Evolutionary conservation across 495 filamentous ascomycete species (phyloP).

Genomic region (Cercophora newfieldiana): DNA sequence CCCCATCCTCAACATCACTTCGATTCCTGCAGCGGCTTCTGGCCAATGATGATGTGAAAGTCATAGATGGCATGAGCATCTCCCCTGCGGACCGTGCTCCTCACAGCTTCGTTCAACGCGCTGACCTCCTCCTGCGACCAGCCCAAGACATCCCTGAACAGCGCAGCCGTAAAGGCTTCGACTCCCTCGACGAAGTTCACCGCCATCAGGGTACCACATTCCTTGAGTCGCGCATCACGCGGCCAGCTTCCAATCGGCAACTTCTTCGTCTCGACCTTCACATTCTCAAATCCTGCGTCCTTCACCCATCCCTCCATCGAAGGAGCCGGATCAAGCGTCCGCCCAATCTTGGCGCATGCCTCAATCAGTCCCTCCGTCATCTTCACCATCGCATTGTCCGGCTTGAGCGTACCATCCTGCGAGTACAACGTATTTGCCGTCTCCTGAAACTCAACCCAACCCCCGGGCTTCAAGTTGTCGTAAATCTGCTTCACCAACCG

Average conservation of each 20-base stretch:
- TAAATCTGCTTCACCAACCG: conserved; percentile 47
- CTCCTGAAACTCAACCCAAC: conserved; percentile 54
- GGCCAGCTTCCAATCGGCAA: conserved; percentile 49
- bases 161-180: conserved; percentile 32
- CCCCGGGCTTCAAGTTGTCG: conserved; percentile 49
- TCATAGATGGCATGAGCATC: conserved; percentile 28
- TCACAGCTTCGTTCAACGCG: conserved; percentile 29
- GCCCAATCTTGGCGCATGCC: conserved; percentile 33
- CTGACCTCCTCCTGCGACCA: conserved; percentile 37
- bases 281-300: conserved; percentile 40
- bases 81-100: conserved; percentile 25
- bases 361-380: conserved; percentile 40
- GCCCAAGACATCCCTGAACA: conserved; percentile 35
- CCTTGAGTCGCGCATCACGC: conserved; percentile 47
- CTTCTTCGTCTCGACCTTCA: conserved; percentile 34
- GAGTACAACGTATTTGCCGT: conserved; percentile 36
- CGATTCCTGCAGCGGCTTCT: conserved; percentile 18
- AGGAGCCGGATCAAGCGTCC: conserved; percentile 24
- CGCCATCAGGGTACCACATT: conserved; percentile 45
- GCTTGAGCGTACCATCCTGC: conserved; percentile 39
- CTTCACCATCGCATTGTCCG: conserved; percentile 37
- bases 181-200: conserved; percentile 36
- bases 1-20: not conserved
- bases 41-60: conserved; percentile 24
- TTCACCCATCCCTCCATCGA: conserved; percentile 28